Base-by-base conservation (phyloP, 2,329 filamentous ascomycete genomes). In the Spiromastix sp. region DNA sequence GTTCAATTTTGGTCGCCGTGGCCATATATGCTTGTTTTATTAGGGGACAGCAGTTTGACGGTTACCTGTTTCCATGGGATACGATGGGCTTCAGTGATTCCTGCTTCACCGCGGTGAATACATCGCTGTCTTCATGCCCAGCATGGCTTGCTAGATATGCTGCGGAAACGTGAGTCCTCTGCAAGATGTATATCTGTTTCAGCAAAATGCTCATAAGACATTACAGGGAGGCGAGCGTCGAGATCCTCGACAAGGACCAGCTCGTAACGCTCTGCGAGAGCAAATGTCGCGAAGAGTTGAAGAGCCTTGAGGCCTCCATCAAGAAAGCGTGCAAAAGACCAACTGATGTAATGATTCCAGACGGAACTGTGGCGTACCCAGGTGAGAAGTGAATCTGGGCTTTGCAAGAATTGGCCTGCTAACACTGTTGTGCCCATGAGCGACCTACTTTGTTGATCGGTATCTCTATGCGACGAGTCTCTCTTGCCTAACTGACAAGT, bases 381-480 rank as follows among this genome's bases (percentile, higher is more conserved):
- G 30, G 18, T 32, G 22, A 20, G 10, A 32, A 32, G 19, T 2
- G 22, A 12, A 7, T 20, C 15, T 19, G 17, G 19, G 9, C 10
- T 12, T 21, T n/a, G 10, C 11, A 20, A 13, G 4, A 4, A 3
- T 32, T 30, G 15, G 16, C 22, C 17, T n/a, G 16, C 30, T 32
- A 30, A 30, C 11, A 20, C 15, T 21, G 13, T 15, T 16, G n/a
- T n/a, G 16, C 13, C 6, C 22, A 3, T 22, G 7, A 32, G 20
- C 20, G 6, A 24, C 20, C 12, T 32, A 32, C 17, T 13, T 24
- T 9, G 12, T 9, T 13, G 30, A 32, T 18, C 30, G n/a, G n/a
- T 32, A 15, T 15, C 19, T 32, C 18, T 32, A 24, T 24, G 19
- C 30, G n/a, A 15, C 18, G 5, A 32, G n/a, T 12, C 30, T 32